These are phyloP conservation scores for Tilletia horrida DNA, from an alignment of 1,284 basidiomycete species.

Conservation along the genomic window DNA sequence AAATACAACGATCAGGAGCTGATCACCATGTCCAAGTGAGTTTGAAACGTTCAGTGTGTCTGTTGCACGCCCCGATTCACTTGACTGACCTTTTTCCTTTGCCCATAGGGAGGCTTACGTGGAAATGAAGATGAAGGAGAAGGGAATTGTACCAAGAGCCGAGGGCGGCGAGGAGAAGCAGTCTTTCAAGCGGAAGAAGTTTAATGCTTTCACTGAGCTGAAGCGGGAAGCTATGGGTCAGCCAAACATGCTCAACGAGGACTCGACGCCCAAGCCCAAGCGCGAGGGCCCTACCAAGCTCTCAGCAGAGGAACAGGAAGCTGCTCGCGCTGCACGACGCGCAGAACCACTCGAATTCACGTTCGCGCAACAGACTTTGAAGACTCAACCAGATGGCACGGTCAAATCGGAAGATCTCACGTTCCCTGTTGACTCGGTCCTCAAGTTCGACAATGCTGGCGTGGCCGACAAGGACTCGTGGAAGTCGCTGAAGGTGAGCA, in stretches of 20 bases:
- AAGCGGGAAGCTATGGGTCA: constrained; percentile 57
- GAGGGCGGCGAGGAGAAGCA: constrained; percentile 53
- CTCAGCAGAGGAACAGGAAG: constrained; percentile 53
- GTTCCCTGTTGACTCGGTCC: constrained; percentile 67
- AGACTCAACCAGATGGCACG: constrained; percentile 66
- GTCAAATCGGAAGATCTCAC: constrained; percentile 68
- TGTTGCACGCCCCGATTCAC: neutral
- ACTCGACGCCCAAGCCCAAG: constrained; percentile 40
- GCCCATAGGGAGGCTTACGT: constrained; percentile 74
- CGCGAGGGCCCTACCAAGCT: constrained; percentile 54
- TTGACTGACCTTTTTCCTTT: neutral
- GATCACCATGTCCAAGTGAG: constrained; percentile 65
- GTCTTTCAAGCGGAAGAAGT: constrained; percentile 58
- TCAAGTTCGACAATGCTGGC: constrained; percentile 63
- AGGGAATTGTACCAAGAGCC: constrained; percentile 66
- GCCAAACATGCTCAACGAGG: constrained; percentile 33
- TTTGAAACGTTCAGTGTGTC: neutral
- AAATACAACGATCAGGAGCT: constrained; percentile 62
- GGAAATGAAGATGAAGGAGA: constrained; percentile 95
- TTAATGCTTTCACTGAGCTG: constrained; percentile 88
- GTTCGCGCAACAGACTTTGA: constrained; percentile 58
- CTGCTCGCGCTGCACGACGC: constrained; percentile 33
- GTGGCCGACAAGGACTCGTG: constrained; percentile 55
- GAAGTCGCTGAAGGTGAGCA: constrained; percentile 59
- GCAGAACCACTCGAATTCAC: constrained; percentile 55